These are phyloP conservation scores for Paraurostyla sp. DNA, from an alignment of 73 alveolate species.

Conservation along the genomic window DNA sequence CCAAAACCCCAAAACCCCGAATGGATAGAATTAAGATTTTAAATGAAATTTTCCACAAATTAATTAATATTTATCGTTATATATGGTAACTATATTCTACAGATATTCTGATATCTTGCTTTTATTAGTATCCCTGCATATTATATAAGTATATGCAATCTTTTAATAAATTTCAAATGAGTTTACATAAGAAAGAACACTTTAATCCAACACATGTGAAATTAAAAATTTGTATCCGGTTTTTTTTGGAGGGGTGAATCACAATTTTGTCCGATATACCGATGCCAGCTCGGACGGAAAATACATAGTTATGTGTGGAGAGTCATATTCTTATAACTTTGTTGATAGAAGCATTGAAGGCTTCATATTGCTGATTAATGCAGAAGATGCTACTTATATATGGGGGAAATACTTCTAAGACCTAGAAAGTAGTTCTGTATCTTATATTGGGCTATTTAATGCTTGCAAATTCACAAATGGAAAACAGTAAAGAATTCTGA, in stretches of 20 bases:
- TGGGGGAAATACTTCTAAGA: conserved; percentile 51
- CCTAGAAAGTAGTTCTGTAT: not conserved
- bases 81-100: too few species aligned
- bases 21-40: too few species aligned
- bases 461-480: conserved; percentile 29
- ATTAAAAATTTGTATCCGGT: conserved; percentile 23
- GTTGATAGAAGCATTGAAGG: conserved; percentile 24
- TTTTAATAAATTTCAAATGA: too few species aligned
- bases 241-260: conserved; percentile 7
- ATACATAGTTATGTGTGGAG: conserved; percentile 43
- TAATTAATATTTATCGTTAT: too few species aligned
- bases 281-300: conserved; percentile 43
- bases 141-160: too few species aligned
- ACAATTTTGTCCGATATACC: conserved; percentile 12
- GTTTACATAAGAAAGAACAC: too few species aligned
- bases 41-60: too few species aligned
- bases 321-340: conserved; percentile 32
- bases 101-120: too few species aligned
- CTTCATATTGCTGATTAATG: not conserved
- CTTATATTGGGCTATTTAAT: conserved; percentile 20
- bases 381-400: conserved; percentile 39
- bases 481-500: not conserved
- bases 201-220: not conserved
- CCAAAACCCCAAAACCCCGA: too few species aligned
- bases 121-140: too few species aligned